phyloP scores from a whole-genome alignment of 129 eudicot species.

The Flaveria bidentis region DNA sequence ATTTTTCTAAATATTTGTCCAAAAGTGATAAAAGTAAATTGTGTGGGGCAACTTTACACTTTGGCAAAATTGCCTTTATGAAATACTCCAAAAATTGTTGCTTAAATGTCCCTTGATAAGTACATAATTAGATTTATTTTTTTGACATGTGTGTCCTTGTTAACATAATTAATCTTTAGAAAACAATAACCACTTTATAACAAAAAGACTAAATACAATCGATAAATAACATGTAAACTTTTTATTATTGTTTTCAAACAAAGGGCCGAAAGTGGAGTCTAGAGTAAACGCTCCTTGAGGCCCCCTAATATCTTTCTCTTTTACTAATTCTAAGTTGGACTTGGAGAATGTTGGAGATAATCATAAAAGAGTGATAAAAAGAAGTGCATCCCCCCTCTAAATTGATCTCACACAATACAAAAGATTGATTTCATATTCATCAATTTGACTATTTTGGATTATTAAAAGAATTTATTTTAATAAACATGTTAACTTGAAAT shows the following conservation, averaged over 20 bases:
- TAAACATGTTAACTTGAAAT: neutral
- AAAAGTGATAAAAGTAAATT: conserved; percentile 25
- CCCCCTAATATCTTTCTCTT: conserved; percentile 39
- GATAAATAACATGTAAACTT: neutral
- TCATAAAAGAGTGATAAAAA: conserved; percentile 30
- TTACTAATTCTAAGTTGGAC: conserved; percentile 42
- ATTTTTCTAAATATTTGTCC: conserved; percentile 13
- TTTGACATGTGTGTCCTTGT: conserved; percentile 29
- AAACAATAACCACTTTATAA: neutral
- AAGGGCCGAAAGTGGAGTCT: conserved; percentile 40
- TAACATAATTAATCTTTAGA: neutral
- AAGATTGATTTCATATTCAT: conserved; percentile 1
- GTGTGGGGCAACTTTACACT: conserved; percentile 33
- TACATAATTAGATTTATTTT: conserved; percentile 23
- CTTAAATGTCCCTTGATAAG: conserved; percentile 37
- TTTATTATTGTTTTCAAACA: conserved; percentile 19
- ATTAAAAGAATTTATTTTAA: neutral
- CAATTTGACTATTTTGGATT: neutral
- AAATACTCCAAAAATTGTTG: conserved; percentile 22
- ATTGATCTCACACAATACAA: neutral
- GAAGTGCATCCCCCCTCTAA: conserved; percentile 37
- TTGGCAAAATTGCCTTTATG: conserved; percentile 31
- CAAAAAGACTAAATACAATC: neutral
- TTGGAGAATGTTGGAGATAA: conserved; percentile 36
- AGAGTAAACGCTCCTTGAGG: conserved; percentile 46